Evolutionary conservation across 169 alveolate genomes (phyloP), one percentile per base, ranked within the genome.

Genomic region (Plasmodium gaboni): DNA sequence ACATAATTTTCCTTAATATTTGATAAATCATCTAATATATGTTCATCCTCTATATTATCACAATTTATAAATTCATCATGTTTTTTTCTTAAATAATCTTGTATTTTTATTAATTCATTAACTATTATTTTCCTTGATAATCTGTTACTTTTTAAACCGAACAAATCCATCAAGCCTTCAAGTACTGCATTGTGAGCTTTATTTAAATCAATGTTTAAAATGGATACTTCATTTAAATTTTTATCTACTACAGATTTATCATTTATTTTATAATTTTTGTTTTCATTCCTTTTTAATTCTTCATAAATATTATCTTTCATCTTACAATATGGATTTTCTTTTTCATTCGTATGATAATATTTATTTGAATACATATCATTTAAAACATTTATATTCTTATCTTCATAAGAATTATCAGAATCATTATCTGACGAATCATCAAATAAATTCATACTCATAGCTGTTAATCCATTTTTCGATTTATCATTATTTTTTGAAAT

Each of bases 141-240:
- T 5, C 61, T 67, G 17, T 68, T 83, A 19, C 73, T 55, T 48
- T 83, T 83, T 19, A 83, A 68, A 4, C 91, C 91, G 7, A 83
- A 83, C 6, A 83, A 83, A 7, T 83, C 73, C 85, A 83, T 67
- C 24, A 83, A 42, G 0, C 83, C 91, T 9, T 83, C 91, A 7
- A 83, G 65, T 15, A 83, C 73, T 42, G 48, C 65, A 44, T 68
- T 57, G 46, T 68, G 44, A 9, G 55, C 71, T 68, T 68, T 83
- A 61, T 83, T 53, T 55, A 83, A 10, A 48, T 83, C 83, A 8
- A 83, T 24, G 55, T 63, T 83, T 50, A 83, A 71, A 48, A 83
- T 83, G 19, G 91, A 83, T 7, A 83, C 10, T 53, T 50, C 85
- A 3, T 24, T 32, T 32, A 60, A 12, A 19, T 4, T 28, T 68